Evolutionary conservation across 2,329 filamentous ascomycete genomes (phyloP), one percentile per base, ranked within the genome.

Genomic region (Neopestalotiopsis rosae): DNA sequence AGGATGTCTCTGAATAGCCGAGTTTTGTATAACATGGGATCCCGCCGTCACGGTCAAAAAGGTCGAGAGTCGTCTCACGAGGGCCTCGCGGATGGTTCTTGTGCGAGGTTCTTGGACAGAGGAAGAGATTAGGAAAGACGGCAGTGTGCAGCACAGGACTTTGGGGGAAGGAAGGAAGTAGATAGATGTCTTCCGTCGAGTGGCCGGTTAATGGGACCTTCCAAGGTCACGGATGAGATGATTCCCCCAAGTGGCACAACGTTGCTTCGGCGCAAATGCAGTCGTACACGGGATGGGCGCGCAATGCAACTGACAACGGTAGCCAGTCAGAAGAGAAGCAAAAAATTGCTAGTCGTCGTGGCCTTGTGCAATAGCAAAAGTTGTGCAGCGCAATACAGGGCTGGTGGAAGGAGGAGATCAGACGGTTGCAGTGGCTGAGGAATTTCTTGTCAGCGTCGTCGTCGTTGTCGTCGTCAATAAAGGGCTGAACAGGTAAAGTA

Each of bases 1-100:
- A 72, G 74, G 72, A 70, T 75, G 76, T 77, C 74, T 76, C 76
- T 80, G 76, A 76, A 78, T 79, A 79, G 71, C 76, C 78, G 78
- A 79, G 78, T 76, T 72, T 69, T 73, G 80, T 82, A 77, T 75
- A 73, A 81, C 80, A 79, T 70, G 78, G 78, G 79, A 79, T 59
- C 76, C 76, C 74, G 80, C 78, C 76, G 78, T 78, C 76, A 78
- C 77, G 74, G 72, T 79, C 76, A 75, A 76, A 74, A 74, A 74
- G 73, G 73, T 74, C 70, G 71, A 71, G 45, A 52, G 70, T 72
- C 72, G 77, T 79, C 73, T 76, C 78, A 79, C 78, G 74, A 73
- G 72, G 71, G 72, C 71, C 74, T 72, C 75, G 73, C 72, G 74
- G 68, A 71, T 72, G 71, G 74, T 72, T 70, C 69, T 72, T 71